Percentiles rank a stretch among this genome's conserved stretches.
These are phyloP conservation scores for Cladophialophora immunda DNA, from an alignment of 2,329 filamentous ascomycete genomes.

Conservation along the genomic window DNA sequence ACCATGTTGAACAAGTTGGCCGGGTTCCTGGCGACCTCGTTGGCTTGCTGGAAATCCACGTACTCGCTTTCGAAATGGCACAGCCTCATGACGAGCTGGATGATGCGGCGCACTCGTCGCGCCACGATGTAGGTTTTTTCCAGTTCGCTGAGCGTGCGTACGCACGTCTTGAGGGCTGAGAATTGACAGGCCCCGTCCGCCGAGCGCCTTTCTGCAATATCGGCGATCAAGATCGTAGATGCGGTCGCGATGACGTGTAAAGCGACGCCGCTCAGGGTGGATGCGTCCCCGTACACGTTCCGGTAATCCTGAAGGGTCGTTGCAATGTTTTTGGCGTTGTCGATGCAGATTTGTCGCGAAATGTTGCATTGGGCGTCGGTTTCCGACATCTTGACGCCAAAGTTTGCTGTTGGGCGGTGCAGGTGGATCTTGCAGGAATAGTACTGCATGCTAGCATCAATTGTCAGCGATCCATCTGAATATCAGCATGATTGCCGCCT, in stretches of 20 bases:
- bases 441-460: constrained; percentile 16
- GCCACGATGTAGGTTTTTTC: constrained; percentile 37
- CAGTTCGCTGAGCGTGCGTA: constrained; percentile 34
- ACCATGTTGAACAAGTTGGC: not conserved
- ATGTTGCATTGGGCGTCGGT: not conserved
- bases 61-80: constrained; percentile 25
- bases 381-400: constrained; percentile 8
- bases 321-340: constrained; percentile 28
- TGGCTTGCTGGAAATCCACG: constrained; percentile 6
- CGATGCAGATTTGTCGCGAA: constrained; percentile 31
- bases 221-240: constrained; percentile 32
- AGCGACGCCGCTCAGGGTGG: constrained; percentile 29
- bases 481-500: not conserved
- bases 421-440: constrained; percentile 14
- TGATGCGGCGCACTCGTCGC: constrained; percentile 21
- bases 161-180: constrained; percentile 32
- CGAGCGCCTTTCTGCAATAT: constrained; percentile 29
- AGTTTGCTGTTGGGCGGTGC: constrained; percentile 21
- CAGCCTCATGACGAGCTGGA: constrained; percentile 23
- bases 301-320: constrained; percentile 30
- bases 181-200: constrained; percentile 26
- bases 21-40: constrained; percentile 1
- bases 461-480: not conserved
- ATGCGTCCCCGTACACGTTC: constrained; percentile 26
- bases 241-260: constrained; percentile 34